Evolutionary conservation across 2,329 filamentous ascomycete species (phyloP).

Genomic region (Zasmidium citrigriseum): DNA sequence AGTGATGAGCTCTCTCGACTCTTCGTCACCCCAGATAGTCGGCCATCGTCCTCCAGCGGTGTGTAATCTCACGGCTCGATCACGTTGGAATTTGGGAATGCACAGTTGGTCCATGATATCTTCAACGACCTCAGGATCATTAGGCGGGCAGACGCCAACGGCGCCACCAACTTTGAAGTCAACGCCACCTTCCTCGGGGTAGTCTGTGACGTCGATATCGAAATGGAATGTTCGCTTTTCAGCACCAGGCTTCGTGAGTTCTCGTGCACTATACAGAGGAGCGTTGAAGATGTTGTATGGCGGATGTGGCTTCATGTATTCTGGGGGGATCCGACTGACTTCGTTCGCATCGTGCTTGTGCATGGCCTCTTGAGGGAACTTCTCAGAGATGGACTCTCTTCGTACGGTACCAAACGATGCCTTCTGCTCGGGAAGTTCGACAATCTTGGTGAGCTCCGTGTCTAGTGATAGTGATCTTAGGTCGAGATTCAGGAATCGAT

Average conservation of each 20-base stretch:
- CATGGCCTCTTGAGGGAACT: slow-evolving; percentile 50
- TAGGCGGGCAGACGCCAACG: slow-evolving; percentile 89
- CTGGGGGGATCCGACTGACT: slow-evolving; percentile 68
- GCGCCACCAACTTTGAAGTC: slow-evolving; percentile 97
- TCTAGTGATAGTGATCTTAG: slow-evolving; percentile 71
- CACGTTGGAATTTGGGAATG: slow-evolving; percentile 77
- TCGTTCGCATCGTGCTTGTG: slow-evolving; percentile 42
- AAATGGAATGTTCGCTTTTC: slow-evolving; percentile 98
- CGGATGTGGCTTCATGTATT: slow-evolving; percentile 90
- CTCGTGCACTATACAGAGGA: slow-evolving; percentile 79
- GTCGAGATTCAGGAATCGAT: slow-evolving; percentile 73
- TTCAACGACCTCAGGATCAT: slow-evolving; percentile 74
- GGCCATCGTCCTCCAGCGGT: slow-evolving; percentile 88
- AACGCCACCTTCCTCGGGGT: slow-evolving; percentile 77
- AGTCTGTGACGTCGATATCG: slow-evolving; percentile 93
- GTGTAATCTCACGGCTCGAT: slow-evolving; percentile 77
- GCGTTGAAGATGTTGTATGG: slow-evolving; percentile 90
- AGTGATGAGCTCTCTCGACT: slow-evolving; percentile 80
- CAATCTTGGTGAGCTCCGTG: slow-evolving; percentile 69
- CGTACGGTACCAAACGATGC: slow-evolving; percentile 52
- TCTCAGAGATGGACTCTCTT: slow-evolving; percentile 53
- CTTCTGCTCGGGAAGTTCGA: slow-evolving; percentile 73
- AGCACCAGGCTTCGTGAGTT: slow-evolving; percentile 82
- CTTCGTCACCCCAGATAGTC: slow-evolving; percentile 94
- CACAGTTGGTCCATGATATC: slow-evolving; percentile 80